Conservation (phyloP, 805 yeast genomes). For the Zygosaccharomyces pseudorouxii region DNA sequence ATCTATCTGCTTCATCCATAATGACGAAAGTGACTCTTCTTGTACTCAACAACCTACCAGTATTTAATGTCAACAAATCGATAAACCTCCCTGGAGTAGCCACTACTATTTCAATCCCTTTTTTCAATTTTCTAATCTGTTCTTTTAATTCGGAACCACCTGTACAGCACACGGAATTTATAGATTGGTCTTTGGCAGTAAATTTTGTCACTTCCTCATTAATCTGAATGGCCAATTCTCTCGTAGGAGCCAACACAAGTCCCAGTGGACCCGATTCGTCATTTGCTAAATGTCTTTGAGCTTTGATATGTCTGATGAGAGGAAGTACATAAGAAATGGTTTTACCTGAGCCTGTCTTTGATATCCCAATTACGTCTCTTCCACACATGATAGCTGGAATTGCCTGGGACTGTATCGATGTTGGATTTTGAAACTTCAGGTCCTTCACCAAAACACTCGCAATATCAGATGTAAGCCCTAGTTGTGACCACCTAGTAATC, state of each 20-base stretch:
- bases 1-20: conserved; percentile 91
- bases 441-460: conserved; percentile 48
- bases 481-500: conserved; percentile 69
- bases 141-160: conserved; percentile 83
- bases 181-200: conserved; percentile 31
- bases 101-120: conserved; percentile 74
- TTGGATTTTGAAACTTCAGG: conserved; percentile 57
- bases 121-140: conserved; percentile 75
- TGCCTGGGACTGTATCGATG: conserved; percentile 88
- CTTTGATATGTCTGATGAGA: conserved; percentile 73
- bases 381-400: conserved; percentile 89
- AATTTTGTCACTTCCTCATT: conserved; percentile 60
- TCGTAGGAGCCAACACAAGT: conserved; percentile 79
- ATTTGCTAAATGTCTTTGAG: conserved; percentile 50
- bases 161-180: conserved; percentile 72
- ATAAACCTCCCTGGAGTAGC: conserved; percentile 96
- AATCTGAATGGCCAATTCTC: conserved; percentile 88
- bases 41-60: conserved; percentile 65
- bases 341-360: conserved; percentile 96
- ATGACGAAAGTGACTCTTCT: conserved; percentile 74
- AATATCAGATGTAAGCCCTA: conserved; percentile 65
- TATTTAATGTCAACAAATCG: conserved; percentile 78
- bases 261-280: conserved; percentile 72
- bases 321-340: conserved; percentile 87
- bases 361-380: conserved; percentile 85